phyloP scores from a whole-genome alignment of 306 rosid genomes.

The Malus fusca region DNA sequence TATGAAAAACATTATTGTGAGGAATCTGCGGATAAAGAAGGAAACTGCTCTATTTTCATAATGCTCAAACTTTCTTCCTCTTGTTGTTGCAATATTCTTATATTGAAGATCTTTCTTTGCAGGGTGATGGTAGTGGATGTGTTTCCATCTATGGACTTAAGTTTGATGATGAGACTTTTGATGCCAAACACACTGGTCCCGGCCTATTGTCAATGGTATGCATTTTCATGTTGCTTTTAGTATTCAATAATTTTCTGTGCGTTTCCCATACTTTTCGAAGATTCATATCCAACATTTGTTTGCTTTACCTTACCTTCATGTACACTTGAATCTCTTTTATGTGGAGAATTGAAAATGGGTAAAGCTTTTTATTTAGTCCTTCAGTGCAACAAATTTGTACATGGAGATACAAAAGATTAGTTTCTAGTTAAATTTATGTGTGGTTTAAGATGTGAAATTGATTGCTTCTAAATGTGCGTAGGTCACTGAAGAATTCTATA shows the following conservation, averaged over 20 bases:
- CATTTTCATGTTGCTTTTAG: constrained; percentile 1
- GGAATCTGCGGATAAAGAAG: background rate
- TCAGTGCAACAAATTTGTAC: background rate
- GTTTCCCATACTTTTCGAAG: background rate
- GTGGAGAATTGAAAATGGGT: background rate
- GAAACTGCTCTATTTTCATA: no score
- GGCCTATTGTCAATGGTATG: constrained; percentile 89
- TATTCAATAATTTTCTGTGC: background rate
- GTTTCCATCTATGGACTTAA: constrained; percentile 82
- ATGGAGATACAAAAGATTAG: background rate
- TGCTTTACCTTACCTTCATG: background rate
- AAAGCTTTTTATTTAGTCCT: background rate
- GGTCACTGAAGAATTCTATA: background rate
- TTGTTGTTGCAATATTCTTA: background rate
- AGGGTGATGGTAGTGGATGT: constrained; percentile 99
- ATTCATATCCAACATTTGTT: background rate
- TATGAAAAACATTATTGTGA: background rate
- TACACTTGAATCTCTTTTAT: background rate
- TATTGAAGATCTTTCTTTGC: constrained; percentile 17
- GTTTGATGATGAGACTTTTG: constrained; percentile 85
- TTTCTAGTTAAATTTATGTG: background rate
- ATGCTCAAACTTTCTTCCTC: background rate
- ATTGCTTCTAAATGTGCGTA: background rate
- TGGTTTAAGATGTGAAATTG: background rate
- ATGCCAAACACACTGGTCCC: constrained; percentile 97